These are phyloP conservation scores for Penicillium paradoxum DNA, from an alignment of 495 filamentous ascomycete species.

Conservation along the genomic window DNA sequence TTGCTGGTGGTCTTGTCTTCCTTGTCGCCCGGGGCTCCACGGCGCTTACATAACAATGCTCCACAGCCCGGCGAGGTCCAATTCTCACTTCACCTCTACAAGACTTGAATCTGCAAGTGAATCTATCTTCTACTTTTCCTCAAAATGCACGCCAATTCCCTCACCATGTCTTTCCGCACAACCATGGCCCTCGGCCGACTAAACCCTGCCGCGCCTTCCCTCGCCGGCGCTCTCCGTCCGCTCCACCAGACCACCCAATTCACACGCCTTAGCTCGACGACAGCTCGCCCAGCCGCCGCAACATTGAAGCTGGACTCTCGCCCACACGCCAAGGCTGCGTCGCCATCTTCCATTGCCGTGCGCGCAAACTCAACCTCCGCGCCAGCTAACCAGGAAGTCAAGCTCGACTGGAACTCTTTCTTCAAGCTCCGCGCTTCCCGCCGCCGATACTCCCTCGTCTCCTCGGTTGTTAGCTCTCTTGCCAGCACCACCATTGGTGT, in stretches of 20 bases:
- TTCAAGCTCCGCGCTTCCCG: slow-evolving; percentile 82
- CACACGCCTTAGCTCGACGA: slow-evolving; percentile 16
- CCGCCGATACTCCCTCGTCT: slow-evolving; percentile 72
- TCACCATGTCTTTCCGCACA: slow-evolving; percentile 30
- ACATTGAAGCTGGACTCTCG: slow-evolving; percentile 17
- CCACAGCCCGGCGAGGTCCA: background rate
- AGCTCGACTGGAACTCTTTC: slow-evolving; percentile 88
- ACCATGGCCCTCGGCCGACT: slow-evolving; percentile 26
- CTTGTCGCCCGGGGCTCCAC: background rate
- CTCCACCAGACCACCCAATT: slow-evolving; percentile 15
- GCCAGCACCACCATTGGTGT: slow-evolving; percentile 56
- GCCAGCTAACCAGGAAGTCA: slow-evolving; percentile 23
- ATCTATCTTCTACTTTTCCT: background rate
- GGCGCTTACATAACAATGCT: slow-evolving; percentile 22
- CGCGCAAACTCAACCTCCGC: slow-evolving; percentile 35
- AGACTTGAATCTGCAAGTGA: slow-evolving; percentile 7
- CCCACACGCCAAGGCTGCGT: slow-evolving; percentile 14
- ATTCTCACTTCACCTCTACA: slow-evolving; percentile 10
- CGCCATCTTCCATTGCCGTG: slow-evolving; percentile 29
- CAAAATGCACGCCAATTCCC: slow-evolving; percentile 22
- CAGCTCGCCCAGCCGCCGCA: slow-evolving; percentile 8
- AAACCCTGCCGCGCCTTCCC: slow-evolving; percentile 18
- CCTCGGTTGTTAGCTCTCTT: slow-evolving; percentile 62
- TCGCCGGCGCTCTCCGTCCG: slow-evolving; percentile 16
- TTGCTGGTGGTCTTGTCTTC: no score